These are phyloP conservation scores for Xylaria sp. DNA, from an alignment of 2,329 filamentous ascomycete species.

Conservation along the genomic window DNA sequence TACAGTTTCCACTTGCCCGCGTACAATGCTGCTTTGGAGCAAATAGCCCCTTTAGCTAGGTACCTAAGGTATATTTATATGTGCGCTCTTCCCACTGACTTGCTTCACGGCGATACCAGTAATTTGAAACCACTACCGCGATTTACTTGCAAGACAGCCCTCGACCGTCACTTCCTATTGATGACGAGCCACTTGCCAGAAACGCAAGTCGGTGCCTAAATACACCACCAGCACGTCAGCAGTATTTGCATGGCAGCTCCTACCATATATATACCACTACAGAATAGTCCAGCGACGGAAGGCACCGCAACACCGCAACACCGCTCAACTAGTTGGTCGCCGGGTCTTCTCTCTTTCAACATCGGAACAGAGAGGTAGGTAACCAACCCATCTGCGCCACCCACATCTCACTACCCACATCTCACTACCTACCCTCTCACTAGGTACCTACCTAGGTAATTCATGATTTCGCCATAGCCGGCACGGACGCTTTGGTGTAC, in stretches of 20 bases:
- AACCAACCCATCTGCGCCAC: not conserved
- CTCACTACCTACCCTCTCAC: no score
- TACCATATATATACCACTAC: no score
- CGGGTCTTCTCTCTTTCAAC: not conserved
- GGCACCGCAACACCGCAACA: no score
- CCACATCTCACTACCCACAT: constrained; percentile 1
- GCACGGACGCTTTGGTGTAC: constrained; percentile 2
- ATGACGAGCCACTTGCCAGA: constrained; percentile 3
- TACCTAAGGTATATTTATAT: no score
- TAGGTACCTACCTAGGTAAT: no score
- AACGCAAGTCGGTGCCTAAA: no score
- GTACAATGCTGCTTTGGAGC: no score
- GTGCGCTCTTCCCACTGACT: not conserved
- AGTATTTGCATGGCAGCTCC: constrained; percentile 5
- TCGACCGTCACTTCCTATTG: not conserved
- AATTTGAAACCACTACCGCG: not conserved
- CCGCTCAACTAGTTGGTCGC: not conserved
- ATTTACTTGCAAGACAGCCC: not conserved
- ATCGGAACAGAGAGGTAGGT: not conserved
- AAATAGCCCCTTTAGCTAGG: no score
- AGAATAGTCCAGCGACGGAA: not conserved
- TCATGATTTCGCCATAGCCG: constrained; percentile 4
- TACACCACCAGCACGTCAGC: constrained; percentile 1
- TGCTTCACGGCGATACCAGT: not conserved
- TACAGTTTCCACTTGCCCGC: no score